A percentile compares a stretch with the other conserved stretches of the same genome.
Evolutionary conservation across 495 filamentous ascomycete genomes (phyloP).

Genomic region (Podospora pseudocomata): DNA sequence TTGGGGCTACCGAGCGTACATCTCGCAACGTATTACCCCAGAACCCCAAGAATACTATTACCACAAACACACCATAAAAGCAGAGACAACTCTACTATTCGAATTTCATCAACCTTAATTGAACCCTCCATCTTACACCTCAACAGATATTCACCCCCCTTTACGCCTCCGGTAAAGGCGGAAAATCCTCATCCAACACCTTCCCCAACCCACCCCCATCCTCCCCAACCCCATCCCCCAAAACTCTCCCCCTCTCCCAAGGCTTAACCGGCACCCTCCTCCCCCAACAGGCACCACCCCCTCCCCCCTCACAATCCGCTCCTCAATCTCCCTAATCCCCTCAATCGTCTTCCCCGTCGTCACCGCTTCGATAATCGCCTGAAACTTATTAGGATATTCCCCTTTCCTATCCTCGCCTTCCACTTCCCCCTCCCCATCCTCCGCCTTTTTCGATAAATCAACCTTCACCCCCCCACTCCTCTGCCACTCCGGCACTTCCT

Average conservation of each 20-base stretch:
- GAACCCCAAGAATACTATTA: too few relatives aligned
- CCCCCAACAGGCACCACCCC: constrained; percentile 33
- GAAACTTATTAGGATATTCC: constrained; percentile 81
- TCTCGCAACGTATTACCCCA: too few relatives aligned
- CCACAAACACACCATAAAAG: too few relatives aligned
- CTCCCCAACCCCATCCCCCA: neutral
- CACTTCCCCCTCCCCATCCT: constrained; percentile 14
- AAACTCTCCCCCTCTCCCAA: constrained; percentile 32
- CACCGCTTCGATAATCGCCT: constrained; percentile 85
- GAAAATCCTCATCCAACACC: constrained; percentile 27
- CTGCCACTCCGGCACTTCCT: constrained; percentile 40
- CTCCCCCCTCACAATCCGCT: constrained; percentile 65
- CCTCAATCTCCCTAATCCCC: constrained; percentile 85
- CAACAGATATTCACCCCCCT: neutral
- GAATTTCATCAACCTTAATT: too few relatives aligned
- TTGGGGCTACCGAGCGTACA: too few relatives aligned
- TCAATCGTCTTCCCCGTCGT: constrained; percentile 79
- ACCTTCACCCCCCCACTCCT: constrained; percentile 38
- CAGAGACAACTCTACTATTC: too few relatives aligned
- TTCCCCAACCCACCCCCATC: constrained; percentile 9
- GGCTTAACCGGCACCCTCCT: constrained; percentile 37
- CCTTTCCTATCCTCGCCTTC: constrained; percentile 27
- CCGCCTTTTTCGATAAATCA: constrained; percentile 37
- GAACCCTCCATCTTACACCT: neutral
- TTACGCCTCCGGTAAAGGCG: constrained; percentile 19